These are phyloP conservation scores for Xylaria sp. DNA, from an alignment of 2,329 filamentous ascomycete genomes.

Conservation along the genomic window DNA sequence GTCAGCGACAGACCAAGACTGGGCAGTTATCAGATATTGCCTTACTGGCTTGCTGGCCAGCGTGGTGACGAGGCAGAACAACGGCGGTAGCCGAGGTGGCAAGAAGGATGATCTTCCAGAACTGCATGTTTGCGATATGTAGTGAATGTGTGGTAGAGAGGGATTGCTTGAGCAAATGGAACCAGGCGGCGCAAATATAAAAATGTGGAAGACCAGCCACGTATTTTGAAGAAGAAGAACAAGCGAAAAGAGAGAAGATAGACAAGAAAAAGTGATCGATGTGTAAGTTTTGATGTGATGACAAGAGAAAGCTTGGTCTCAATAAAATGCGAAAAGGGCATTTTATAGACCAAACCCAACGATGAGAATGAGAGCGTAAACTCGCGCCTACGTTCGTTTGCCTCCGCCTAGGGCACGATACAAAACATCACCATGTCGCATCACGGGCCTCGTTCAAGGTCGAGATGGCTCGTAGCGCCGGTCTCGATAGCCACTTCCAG, in stretches of 20 bases:
- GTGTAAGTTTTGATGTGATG: conserved; percentile 40
- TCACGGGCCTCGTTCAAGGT: conserved; percentile 17
- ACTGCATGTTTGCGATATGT: conserved; percentile 44
- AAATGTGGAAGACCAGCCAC: conserved; percentile 45
- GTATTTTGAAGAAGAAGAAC: conserved; percentile 38
- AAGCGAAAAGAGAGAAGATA: conserved; percentile 35
- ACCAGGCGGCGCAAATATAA: conserved; percentile 32
- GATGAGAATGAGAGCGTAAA: background rate
- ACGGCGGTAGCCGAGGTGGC: conserved; percentile 43
- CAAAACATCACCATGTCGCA: conserved; percentile 31
- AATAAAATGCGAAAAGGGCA: conserved; percentile 16
- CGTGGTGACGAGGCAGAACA: conserved; percentile 45
- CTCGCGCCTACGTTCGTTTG: conserved; percentile 17
- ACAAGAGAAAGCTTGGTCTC: conserved; percentile 30
- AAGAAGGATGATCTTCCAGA: conserved; percentile 44
- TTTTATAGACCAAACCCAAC: conserved; percentile 39
- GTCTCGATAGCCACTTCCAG: conserved; percentile 16
- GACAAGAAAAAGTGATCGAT: conserved; percentile 32
- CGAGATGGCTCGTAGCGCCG: conserved; percentile 12
- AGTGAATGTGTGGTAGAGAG: conserved; percentile 11
- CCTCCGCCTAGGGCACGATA: conserved; percentile 12
- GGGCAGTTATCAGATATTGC: background rate
- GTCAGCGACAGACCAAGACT: conserved; percentile 15
- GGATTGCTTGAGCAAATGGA: conserved; percentile 25
- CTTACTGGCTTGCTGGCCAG: conserved; percentile 40